Base-by-base conservation (phyloP, 75 land plant genomes). In the Larix kaempferi region DNA sequence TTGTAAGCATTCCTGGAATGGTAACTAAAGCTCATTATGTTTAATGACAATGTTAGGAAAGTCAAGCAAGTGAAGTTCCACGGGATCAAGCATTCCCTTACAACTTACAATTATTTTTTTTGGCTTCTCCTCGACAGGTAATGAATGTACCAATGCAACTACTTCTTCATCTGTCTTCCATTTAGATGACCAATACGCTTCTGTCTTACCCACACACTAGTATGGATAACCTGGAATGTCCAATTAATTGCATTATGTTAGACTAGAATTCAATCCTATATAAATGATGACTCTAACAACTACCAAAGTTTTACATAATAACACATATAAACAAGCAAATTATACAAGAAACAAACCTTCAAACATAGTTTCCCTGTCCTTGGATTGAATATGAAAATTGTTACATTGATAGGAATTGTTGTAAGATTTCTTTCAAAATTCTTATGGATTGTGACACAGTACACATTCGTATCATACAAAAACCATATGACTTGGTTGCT, bases 401-500 rank as follows among this genome's bases (percentile, higher is more conserved):
- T 98, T 78, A 98, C 99, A 90, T 97, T 97, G 60, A 97, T 97
- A 21, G 99, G 99, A 57, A 92, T 97, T 0, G 98, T 97, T 23
- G 99, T 97, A 23, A 97, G 91, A 88, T 97, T 97, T 83, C 99
- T 98, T 80, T 97, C 95, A 83, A 97, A 97, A 27, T 95, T 94
- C 83, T 97, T 97, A 63, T 97, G 99, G 33, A 97, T 97, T 16
- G 99, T 97, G 25, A 97, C 98, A 71, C 99, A 94, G 77, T 97
- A 97, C 79, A 97, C 99, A 87, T 97, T 97, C 56, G 99, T 97
- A 59, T 97, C 99, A 90, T 97, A 98, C 59, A 97, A 95, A 86
- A 94, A 97, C 99, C 99, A 97, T 61, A 97, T 97, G 22, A 97
- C 94, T 69, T 97, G 99, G 80, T 97, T 97, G 88, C 98, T 97